Percentiles rank a stretch among this genome's conserved stretches.
Conservation (phyloP, 2,329 filamentous ascomycete genomes). For the Fusarium armeniacum region DNA sequence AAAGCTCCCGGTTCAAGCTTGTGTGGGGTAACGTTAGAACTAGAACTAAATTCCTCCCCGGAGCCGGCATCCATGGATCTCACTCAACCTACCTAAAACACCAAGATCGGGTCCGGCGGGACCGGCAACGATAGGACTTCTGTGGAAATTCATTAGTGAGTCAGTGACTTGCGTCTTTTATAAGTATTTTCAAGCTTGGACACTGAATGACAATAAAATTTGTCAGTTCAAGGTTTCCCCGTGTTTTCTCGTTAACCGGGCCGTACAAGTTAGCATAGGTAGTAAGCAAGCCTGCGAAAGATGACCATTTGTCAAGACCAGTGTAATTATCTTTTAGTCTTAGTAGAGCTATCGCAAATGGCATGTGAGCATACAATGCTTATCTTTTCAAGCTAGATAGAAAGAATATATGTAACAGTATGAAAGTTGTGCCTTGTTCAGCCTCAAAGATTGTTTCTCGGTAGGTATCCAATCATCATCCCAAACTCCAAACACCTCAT, state of each 20-base stretch:
- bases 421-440: constrained; percentile 20
- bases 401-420: constrained; percentile 8
- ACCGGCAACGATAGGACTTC: constrained; percentile 19
- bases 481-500: constrained; percentile 43
- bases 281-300: constrained; percentile 27
- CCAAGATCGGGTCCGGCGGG: constrained; percentile 32
- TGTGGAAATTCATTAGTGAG: neutral
- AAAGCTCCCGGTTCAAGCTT: constrained; percentile 34
- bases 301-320: neutral
- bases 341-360: neutral
- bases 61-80: constrained; percentile 39
- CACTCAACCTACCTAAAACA: constrained; percentile 4
- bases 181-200: neutral
- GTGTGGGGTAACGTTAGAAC: constrained; percentile 39
- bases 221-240: neutral
- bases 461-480: constrained; percentile 35
- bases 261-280: neutral
- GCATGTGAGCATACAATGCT: neutral
- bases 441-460: constrained; percentile 29
- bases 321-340: neutral
- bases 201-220: neutral
- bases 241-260: constrained; percentile 13
- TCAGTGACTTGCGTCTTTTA: neutral
- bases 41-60: constrained; percentile 28
- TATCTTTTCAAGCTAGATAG: constrained; percentile 3